A percentile compares a stretch with the other conserved stretches of the same genome.
These are phyloP conservation scores for Cruciata laevipes DNA, from an alignment of 257 asterid genomes.

Conservation along the genomic window DNA sequence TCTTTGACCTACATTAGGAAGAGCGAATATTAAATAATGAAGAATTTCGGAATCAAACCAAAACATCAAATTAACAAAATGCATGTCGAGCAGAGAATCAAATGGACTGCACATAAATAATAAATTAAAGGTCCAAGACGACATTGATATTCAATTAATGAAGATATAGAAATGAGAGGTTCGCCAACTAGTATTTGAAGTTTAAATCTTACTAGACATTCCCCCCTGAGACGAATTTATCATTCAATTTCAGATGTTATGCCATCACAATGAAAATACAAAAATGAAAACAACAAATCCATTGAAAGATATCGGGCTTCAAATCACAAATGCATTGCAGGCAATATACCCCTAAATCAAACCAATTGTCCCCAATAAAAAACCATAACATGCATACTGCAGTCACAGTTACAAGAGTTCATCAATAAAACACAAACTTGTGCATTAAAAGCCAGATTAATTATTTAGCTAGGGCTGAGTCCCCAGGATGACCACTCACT, in stretches of 20 bases:
- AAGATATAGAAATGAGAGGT: not conserved
- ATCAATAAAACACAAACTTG: too few species aligned
- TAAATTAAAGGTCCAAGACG: not conserved
- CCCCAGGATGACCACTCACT: not conserved
- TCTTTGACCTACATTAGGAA: slow-evolving; percentile 73
- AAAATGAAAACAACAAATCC: not conserved
- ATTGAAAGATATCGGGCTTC: not conserved
- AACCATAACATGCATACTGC: not conserved
- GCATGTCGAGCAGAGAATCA: not conserved
- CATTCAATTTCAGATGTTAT: too few species aligned
- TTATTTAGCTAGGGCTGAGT: not conserved
- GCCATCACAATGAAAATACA: not conserved
- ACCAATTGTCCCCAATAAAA: not conserved
- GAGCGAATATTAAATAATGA: not conserved
- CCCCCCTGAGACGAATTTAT: not conserved
- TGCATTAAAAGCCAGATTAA: not conserved
- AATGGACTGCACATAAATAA: not conserved
- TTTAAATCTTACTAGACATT: too few species aligned
- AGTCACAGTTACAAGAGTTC: too few species aligned
- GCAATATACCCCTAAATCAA: not conserved
- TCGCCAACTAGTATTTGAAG: not conserved
- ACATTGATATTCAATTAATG: not conserved
- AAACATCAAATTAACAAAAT: not conserved
- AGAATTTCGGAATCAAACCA: not conserved
- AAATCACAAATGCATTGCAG: not conserved